Evolutionary conservation across 73 alveolate species (phyloP).

Genomic region (Symbiodinium natans): DNA sequence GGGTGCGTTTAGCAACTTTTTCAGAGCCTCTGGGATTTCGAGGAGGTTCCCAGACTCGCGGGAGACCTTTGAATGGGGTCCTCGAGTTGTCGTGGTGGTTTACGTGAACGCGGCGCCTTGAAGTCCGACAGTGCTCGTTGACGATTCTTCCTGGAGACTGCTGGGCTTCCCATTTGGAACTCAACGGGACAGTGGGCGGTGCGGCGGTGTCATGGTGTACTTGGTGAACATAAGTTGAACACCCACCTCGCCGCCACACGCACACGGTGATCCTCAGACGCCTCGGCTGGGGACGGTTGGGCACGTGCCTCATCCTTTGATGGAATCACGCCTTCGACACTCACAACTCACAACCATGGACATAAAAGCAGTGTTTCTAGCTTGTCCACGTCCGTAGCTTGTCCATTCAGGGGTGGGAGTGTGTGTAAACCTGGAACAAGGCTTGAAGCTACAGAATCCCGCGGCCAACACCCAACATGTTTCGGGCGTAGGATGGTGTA

Average conservation of each 20-base stretch:
- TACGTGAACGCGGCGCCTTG: background rate
- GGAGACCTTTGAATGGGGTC: background rate
- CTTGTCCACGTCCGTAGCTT: background rate
- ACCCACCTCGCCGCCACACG: slow-evolving; percentile 52
- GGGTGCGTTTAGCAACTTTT: background rate
- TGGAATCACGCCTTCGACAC: background rate
- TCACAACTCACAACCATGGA: background rate
- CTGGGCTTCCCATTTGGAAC: background rate
- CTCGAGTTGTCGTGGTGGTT: background rate
- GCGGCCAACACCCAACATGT: too few species aligned
- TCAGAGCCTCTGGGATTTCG: background rate
- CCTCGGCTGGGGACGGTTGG: background rate
- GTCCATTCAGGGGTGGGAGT: background rate
- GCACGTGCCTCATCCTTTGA: background rate
- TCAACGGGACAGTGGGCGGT: background rate
- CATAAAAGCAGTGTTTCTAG: background rate
- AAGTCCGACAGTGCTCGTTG: slow-evolving; percentile 57
- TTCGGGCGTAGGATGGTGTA: too few species aligned
- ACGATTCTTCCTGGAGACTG: slow-evolving; percentile 40
- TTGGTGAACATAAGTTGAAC: background rate
- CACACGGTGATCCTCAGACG: slow-evolving; percentile 42
- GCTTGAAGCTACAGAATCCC: too few species aligned
- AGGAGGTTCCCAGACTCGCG: background rate
- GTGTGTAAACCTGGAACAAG: background rate
- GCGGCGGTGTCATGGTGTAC: too few species aligned